phyloP scores from a whole-genome alignment of 805 yeast genomes.

The Starmerella powellii region DNA sequence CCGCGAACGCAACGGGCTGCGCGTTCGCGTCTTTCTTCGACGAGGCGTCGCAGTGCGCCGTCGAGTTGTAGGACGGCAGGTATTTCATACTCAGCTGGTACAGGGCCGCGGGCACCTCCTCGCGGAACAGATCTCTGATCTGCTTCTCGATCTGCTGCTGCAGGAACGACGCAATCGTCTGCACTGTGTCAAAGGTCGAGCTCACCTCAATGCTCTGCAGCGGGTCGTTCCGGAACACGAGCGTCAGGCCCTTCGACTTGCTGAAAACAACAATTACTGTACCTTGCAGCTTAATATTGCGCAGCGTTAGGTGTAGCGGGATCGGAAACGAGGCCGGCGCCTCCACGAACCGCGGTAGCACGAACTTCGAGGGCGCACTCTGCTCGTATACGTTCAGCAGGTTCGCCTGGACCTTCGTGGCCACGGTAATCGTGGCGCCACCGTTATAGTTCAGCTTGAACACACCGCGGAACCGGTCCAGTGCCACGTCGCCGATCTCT shows the following conservation, averaged over 20 bases:
- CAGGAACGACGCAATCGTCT: conserved; percentile 68
- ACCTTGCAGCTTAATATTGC: conserved; percentile 61
- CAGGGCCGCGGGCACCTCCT: conserved; percentile 67
- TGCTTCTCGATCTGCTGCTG: conserved; percentile 75
- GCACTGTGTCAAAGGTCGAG: conserved; percentile 76
- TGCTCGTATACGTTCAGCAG: conserved; percentile 53
- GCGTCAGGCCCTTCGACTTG: conserved; percentile 68
- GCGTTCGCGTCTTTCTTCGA: conserved; percentile 1
- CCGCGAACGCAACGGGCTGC: conserved; percentile 37
- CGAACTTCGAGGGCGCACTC: conserved; percentile 37
- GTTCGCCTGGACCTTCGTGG: conserved; percentile 74
- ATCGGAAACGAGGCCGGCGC: conserved; percentile 59
- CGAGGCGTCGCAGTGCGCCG: neutral
- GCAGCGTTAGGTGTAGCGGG: conserved; percentile 63
- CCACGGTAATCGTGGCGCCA: conserved; percentile 60
- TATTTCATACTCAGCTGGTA: conserved; percentile 64
- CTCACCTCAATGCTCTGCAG: conserved; percentile 68
- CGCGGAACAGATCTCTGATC: conserved; percentile 68
- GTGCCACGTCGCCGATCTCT: conserved; percentile 71
- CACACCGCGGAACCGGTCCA: conserved; percentile 67
- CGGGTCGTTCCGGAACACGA: conserved; percentile 83
- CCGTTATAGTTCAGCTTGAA: conserved; percentile 68
- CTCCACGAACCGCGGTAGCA: conserved; percentile 53
- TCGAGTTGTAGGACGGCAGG: conserved; percentile 29
- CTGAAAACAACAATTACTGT: conserved; percentile 77